Base-by-base conservation (phyloP, 2,329 filamentous ascomycete species). In the Falciphora oryzae region DNA sequence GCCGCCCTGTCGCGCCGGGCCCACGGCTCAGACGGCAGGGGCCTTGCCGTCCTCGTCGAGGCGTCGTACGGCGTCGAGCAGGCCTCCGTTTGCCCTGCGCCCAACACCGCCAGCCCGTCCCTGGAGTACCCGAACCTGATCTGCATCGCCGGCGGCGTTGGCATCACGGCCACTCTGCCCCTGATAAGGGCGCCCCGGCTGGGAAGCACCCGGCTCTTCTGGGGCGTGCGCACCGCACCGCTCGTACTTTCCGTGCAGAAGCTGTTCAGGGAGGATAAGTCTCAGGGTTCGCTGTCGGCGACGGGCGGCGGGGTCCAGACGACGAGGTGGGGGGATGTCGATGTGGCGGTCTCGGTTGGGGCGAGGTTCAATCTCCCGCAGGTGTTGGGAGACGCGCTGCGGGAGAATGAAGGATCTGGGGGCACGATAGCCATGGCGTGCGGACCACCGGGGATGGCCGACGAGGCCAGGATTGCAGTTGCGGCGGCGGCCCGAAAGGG, bases 81-180 rank as follows among this genome's bases (percentile, higher is more conserved):
- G 6, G n/a, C 22, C 6, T n/a, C 44, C 1, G 1, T 53, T 7
- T 53, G 44, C 22, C 44, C 44, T 4, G 44, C 44, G 22, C 44
- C 44, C 4, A 2, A 11, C 8, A 8, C 69, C 2, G 70, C 69
- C 22, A 3, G 10, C 10, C 32, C 8, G 32, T 65, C 78, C 6
- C 70, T 75, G 2, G 66, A 59, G 2, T 75, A 72, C 62, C 76
- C 78, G 65, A 68, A 73, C 1, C 63, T 82, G 1, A 65, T 83
- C 11, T 74, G 79, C 60, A 75, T 83, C 56, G 77, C 72, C 2
- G 81, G 81, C 25, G 81, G 80, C 11, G 78, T 83, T 35, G 80
- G 81, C 58, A 79, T 83, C 68, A 82, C 80, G 0, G 78, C 73
- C 3, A 59, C 80, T 16, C 66, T 83, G 0, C 74, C 77, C 3